Evolutionary conservation across 768 basidiomycete genomes (phyloP).

Genomic region (Pilatotrama ljubarskyi): DNA sequence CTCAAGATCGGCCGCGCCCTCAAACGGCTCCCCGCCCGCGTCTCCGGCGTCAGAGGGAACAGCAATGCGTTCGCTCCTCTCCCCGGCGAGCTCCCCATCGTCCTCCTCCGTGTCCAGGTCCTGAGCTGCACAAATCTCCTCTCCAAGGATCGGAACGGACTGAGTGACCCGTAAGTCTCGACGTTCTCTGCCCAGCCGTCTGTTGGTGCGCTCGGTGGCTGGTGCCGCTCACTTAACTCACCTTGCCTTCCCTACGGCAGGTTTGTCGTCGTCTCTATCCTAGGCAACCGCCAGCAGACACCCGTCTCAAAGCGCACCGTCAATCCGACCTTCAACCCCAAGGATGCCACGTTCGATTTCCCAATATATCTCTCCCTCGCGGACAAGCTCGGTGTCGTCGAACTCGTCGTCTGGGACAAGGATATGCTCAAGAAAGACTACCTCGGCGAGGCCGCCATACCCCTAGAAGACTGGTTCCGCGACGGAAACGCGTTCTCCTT

Average conservation of each 20-base stretch:
- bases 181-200: background rate
- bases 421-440: conserved; percentile 91
- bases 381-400: conserved; percentile 70
- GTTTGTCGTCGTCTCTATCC: conserved; percentile 67
- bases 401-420: conserved; percentile 93
- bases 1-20: conserved; percentile 61
- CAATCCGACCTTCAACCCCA: conserved; percentile 64
- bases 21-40: conserved; percentile 53
- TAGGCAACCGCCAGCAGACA: conserved; percentile 63
- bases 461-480: conserved; percentile 82
- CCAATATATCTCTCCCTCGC: conserved; percentile 78
- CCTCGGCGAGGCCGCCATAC: conserved; percentile 81
- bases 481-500: conserved; percentile 49
- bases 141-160: conserved; percentile 66
- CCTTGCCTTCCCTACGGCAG: conserved; percentile 37
- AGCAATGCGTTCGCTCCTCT: conserved; percentile 42
- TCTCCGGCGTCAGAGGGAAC: conserved; percentile 42
- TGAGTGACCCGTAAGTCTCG: conserved; percentile 71
- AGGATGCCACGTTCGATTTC: conserved; percentile 87
- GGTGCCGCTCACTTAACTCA: background rate
- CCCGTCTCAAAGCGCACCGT: conserved; percentile 72
- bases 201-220: background rate
- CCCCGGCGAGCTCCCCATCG: conserved; percentile 66
- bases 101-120: conserved; percentile 67
- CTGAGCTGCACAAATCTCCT: conserved; percentile 61